Evolutionary conservation across 129 eudicot species (phyloP), one percentile per base, ranked within the genome.

Genomic region (Flaveria trinervia): DNA sequence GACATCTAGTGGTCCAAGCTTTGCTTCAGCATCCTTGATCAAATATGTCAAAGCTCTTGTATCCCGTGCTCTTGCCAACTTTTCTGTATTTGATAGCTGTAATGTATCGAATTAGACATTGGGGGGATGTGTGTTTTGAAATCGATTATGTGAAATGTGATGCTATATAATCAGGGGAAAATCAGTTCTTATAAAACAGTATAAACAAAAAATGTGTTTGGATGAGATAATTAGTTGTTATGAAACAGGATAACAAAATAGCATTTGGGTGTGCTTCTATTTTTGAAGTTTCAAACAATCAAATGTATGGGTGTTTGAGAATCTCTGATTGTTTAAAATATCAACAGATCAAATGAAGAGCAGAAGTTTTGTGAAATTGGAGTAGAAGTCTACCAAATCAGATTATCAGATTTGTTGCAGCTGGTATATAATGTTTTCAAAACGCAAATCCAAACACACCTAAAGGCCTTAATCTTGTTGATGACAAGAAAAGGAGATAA

Each of bases 21-120:
- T 87, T 20, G 88, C 73, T 65, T 93, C 97, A 55, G 85, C 82
- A 67, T 83, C 88, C 87, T 87, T 90, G 72, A 93, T 82, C 67
- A 70, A 48, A 79, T n/a, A 64, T 2, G 86, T 83, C 43, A 93
- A 81, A 18, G 93, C 83, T 85, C 97, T 82, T 26, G 87, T 88
- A 70, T 88, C 92, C 33, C 91, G 96, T 78, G 90, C 86, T 82
- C 81, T 73, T 79, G 75, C 91, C 79, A 93, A 77, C 74, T 77
- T 77, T 46, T 77, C 93, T 28, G 81, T 77, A 72, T 87, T 84
- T 30, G 90, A 80, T 61, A 77, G 26, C 97, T 91, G 87, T 15
- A 43, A 78, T 62, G 54, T 22, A 44, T 3, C 46, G 74, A 36
- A 79, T 11, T 43, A 76, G 59, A 52, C 43, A 36, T 36, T 5